Conservation (phyloP, 345 rosid species). For the Lumnitzera littorea region DNA sequence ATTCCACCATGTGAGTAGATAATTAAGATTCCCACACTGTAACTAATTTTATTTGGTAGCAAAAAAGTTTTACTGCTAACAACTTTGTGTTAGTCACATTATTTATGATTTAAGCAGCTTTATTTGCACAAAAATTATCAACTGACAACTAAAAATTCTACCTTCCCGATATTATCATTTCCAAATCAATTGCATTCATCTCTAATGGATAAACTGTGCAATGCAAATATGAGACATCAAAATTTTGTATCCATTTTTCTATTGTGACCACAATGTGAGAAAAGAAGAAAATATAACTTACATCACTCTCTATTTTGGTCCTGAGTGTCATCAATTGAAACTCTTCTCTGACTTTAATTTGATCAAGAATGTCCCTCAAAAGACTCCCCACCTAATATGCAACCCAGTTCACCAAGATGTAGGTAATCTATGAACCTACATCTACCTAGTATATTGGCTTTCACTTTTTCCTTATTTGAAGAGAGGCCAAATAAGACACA, state of each 20-base stretch:
- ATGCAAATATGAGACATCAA: too few relatives aligned
- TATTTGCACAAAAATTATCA: too few relatives aligned
- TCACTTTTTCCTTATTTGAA: conserved; percentile 35
- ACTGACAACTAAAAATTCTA: too few relatives aligned
- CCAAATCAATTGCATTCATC: too few relatives aligned
- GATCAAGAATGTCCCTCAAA: conserved; percentile 91
- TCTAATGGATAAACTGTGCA: too few relatives aligned
- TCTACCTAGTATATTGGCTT: conserved; percentile 31
- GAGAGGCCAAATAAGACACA: conserved; percentile 3
- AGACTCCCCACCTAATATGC: conserved; percentile 52
- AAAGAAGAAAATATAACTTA: conserved; percentile 41
- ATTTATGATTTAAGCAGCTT: background rate
- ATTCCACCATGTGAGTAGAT: too few relatives aligned
- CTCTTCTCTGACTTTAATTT: conserved; percentile 78
- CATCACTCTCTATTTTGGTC: conserved; percentile 78
- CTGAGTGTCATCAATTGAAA: conserved; percentile 84
- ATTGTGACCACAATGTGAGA: background rate
- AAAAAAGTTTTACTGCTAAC: too few relatives aligned
- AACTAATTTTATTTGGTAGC: too few relatives aligned
- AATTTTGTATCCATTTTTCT: too few relatives aligned
- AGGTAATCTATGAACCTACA: conserved; percentile 78
- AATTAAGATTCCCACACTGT: too few relatives aligned
- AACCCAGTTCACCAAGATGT: conserved; percentile 85
- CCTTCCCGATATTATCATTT: too few relatives aligned
- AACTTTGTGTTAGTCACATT: too few relatives aligned